Conservation (phyloP, 1,139 yeast species). For the Saccharomyces pastorianus region DNA sequence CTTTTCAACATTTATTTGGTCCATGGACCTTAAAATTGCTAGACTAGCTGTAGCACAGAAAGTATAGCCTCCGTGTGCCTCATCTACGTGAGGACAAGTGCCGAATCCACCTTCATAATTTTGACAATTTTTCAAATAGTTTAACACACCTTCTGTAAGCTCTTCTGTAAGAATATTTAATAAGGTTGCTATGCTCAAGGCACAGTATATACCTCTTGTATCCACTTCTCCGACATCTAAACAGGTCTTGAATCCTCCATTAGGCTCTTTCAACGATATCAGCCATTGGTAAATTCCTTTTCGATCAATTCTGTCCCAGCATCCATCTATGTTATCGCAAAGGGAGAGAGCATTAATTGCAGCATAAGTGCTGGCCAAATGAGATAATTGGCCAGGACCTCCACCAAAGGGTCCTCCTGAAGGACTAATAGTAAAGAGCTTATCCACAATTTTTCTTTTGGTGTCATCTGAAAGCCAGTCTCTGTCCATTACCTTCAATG, state of each 20-base stretch:
- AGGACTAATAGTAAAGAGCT: constrained; percentile 18
- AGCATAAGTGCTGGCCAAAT: constrained; percentile 81
- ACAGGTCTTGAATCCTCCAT: constrained; percentile 47
- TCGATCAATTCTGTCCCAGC: constrained; percentile 41
- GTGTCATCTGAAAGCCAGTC: constrained; percentile 21
- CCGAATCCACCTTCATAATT: constrained; percentile 95
- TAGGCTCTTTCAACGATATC: constrained; percentile 47
- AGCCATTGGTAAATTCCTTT: constrained; percentile 55
- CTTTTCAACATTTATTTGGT: constrained; percentile 35
- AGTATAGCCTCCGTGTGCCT: constrained; percentile 97
- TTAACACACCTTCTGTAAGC: constrained; percentile 43
- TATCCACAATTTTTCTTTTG: constrained; percentile 19
- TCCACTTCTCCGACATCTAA: constrained; percentile 64
- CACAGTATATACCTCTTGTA: constrained; percentile 83
- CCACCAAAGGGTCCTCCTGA: constrained; percentile 74
- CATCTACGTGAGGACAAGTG: constrained; percentile 62
- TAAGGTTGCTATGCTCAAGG: constrained; percentile 62
- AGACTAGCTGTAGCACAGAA: constrained; percentile 80
- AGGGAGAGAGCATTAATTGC: constrained; percentile 56
- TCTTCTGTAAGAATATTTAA: constrained; percentile 58
- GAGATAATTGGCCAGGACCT: constrained; percentile 72
- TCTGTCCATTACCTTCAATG: constrained; percentile 38
- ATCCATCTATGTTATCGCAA: constrained; percentile 38
- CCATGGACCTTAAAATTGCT: constrained; percentile 31
- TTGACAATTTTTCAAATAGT: constrained; percentile 68